phyloP scores from a whole-genome alignment of 1,284 basidiomycete species.

The Pisolithus thermaeus region DNA sequence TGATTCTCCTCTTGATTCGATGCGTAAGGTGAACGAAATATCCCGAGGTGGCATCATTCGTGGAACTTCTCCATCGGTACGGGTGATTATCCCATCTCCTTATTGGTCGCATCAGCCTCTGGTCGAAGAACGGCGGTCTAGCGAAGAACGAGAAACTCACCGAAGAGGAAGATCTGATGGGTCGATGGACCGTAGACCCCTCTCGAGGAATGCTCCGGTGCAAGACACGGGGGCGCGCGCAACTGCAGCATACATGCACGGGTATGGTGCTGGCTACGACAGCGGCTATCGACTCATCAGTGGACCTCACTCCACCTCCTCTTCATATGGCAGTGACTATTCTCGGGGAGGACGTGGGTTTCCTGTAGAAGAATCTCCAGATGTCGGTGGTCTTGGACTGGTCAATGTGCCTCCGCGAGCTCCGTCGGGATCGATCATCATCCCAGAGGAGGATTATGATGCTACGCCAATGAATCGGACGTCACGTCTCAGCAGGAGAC shows the following conservation, averaged over 20 bases:
- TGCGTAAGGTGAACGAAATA: slow-evolving; percentile 4
- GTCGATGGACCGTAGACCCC: neutral
- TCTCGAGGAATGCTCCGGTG: neutral
- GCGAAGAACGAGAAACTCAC: slow-evolving; percentile 24
- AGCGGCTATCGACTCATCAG: slow-evolving; percentile 19
- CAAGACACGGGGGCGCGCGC: slow-evolving; percentile 14
- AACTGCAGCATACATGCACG: slow-evolving; percentile 24
- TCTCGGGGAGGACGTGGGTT: slow-evolving; percentile 19
- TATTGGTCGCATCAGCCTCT: slow-evolving; percentile 27
- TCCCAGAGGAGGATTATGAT: slow-evolving; percentile 20
- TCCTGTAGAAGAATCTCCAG: slow-evolving; percentile 27
- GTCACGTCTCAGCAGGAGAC: slow-evolving; percentile 19
- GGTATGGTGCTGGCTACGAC: slow-evolving; percentile 26
- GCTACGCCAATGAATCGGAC: slow-evolving; percentile 21
- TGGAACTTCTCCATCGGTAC: slow-evolving; percentile 4
- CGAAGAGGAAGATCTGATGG: slow-evolving; percentile 4
- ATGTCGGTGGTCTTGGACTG: slow-evolving; percentile 19
- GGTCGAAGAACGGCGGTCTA: slow-evolving; percentile 25
- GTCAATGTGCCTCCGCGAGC: slow-evolving; percentile 21
- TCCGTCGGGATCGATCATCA: slow-evolving; percentile 20
- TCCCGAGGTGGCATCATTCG: slow-evolving; percentile 6
- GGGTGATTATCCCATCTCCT: slow-evolving; percentile 19
- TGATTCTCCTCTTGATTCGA: slow-evolving; percentile 6
- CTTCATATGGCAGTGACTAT: slow-evolving; percentile 16
- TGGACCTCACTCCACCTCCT: slow-evolving; percentile 11